phyloP scores from a whole-genome alignment of 1,284 basidiomycete genomes.

The Leccinum subfulvum region DNA sequence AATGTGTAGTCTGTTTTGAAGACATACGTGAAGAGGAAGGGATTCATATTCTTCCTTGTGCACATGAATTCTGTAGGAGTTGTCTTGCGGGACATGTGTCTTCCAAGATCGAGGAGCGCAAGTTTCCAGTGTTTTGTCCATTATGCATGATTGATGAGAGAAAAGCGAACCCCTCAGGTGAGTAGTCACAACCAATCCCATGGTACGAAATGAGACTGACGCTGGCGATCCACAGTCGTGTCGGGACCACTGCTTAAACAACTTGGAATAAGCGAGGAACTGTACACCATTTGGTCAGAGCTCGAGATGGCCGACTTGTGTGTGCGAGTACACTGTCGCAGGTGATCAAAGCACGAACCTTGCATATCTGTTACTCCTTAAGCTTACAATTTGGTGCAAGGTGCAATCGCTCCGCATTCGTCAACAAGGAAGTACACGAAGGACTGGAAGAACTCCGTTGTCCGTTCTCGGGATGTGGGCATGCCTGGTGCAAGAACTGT shows the following conservation, averaged over 20 bases:
- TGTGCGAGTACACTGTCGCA: constrained; percentile 41
- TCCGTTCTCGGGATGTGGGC: constrained; percentile 43
- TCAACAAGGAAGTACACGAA: constrained; percentile 49
- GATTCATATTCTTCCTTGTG: constrained; percentile 22
- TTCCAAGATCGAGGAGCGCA: constrained; percentile 50
- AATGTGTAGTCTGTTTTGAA: constrained; percentile 60
- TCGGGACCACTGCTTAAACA: constrained; percentile 39
- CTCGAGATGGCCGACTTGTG: constrained; percentile 52
- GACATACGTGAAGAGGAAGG: constrained; percentile 40
- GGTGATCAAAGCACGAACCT: constrained; percentile 15
- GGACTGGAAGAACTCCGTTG: constrained; percentile 39
- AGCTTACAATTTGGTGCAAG: constrained; percentile 29
- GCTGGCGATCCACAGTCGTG: constrained; percentile 36
- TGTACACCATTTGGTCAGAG: constrained; percentile 48
- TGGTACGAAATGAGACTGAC: background rate
- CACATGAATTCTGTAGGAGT: constrained; percentile 33
- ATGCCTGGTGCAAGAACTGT: constrained; percentile 57
- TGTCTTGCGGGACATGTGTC: constrained; percentile 49
- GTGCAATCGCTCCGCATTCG: constrained; percentile 45
- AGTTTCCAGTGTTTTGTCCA: constrained; percentile 62
- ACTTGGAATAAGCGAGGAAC: constrained; percentile 47
- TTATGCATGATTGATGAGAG: constrained; percentile 41
- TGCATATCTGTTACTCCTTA: background rate
- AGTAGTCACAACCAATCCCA: constrained; percentile 16
- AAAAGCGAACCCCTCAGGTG: constrained; percentile 41